Evolutionary conservation across 768 basidiomycete genomes (phyloP).

Genomic region (Obba rivulosa): DNA sequence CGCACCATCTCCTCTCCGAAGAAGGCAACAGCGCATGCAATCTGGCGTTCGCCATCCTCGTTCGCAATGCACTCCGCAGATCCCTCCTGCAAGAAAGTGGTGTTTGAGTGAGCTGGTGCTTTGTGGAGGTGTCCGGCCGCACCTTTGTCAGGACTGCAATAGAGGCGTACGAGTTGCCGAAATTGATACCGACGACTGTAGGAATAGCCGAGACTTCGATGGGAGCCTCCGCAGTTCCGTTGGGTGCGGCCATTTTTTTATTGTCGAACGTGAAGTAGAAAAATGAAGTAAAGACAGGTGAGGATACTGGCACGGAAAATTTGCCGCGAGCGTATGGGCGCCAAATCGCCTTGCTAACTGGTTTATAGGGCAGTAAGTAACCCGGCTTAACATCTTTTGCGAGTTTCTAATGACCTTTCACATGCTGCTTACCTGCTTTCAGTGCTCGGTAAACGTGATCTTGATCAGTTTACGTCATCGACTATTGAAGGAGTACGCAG

Average conservation of each 20-base stretch:
- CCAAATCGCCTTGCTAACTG: conserved; percentile 7
- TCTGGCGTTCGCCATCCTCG: conserved; percentile 97
- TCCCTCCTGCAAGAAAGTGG: conserved; percentile 57
- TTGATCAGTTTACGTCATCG: too few species aligned
- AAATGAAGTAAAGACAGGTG: neutral
- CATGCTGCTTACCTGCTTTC: too few species aligned
- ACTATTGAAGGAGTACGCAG: too few species aligned
- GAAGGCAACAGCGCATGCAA: conserved; percentile 90
- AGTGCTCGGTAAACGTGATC: neutral
- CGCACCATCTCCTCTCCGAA: conserved; percentile 86
- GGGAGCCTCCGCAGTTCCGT: conserved; percentile 46
- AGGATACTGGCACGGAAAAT: neutral
- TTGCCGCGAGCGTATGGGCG: neutral
- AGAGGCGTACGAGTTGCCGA: conserved; percentile 92
- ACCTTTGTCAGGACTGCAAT: conserved; percentile 96
- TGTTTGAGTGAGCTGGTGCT: neutral
- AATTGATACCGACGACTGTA: conserved; percentile 88
- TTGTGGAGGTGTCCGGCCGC: conserved; percentile 12
- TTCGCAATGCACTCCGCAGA: conserved; percentile 94
- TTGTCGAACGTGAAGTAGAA: too few species aligned
- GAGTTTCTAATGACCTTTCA: neutral
- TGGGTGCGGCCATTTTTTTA: conserved; percentile 38
- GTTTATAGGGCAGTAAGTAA: neutral
- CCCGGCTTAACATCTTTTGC: neutral
- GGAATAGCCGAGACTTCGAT: conserved; percentile 32